Conservation (phyloP, 345 rosid species). For the Boechera stricta region DNA sequence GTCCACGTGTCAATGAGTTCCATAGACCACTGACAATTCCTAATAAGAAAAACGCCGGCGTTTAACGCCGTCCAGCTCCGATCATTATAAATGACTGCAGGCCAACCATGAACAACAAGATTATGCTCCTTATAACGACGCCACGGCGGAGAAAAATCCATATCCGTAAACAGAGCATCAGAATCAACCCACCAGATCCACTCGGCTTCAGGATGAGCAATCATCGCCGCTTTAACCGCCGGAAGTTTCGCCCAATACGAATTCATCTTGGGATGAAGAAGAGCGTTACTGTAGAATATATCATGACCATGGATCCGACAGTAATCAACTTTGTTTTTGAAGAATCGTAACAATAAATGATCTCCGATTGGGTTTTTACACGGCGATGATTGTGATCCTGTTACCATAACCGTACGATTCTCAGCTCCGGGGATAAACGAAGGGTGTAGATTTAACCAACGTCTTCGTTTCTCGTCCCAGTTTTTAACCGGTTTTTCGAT, state of each 20-base stretch:
- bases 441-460: conserved; percentile 78
- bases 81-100: conserved; percentile 51
- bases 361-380: conserved; percentile 92
- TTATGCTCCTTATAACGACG: conserved; percentile 67
- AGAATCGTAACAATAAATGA: conserved; percentile 74
- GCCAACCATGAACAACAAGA: conserved; percentile 95
- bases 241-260: conserved; percentile 89
- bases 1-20: conserved; percentile 78
- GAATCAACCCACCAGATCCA: conserved; percentile 99
- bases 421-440: conserved; percentile 63
- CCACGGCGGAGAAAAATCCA: conserved; percentile 84
- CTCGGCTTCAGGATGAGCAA: conserved; percentile 97
- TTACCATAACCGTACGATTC: conserved; percentile 70
- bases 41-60: conserved; percentile 81
- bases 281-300: conserved; percentile 79
- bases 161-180: conserved; percentile 90
- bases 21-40: conserved; percentile 94
- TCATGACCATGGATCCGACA: conserved; percentile 85
- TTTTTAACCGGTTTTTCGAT: conserved; percentile 61
- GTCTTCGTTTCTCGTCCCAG: conserved; percentile 84
- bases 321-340: conserved; percentile 94
- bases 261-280: conserved; percentile 77
- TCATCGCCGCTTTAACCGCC: conserved; percentile 77
- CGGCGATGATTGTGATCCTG: conserved; percentile 86
- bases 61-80: conserved; percentile 80